phyloP scores from a whole-genome alignment of 768 basidiomycete genomes.

The Suillus luteus region DNA sequence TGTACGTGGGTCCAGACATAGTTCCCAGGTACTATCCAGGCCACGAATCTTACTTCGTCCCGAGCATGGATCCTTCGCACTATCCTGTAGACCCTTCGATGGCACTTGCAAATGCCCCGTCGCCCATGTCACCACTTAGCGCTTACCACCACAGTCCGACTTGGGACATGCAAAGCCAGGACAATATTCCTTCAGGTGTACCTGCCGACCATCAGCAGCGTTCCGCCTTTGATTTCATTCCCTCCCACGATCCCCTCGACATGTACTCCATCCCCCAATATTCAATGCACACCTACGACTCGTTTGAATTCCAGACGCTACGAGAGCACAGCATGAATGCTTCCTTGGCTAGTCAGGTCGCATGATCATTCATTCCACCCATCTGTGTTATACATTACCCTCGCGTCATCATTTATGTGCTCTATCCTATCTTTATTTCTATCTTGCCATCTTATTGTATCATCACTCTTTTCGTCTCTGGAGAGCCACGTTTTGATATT shows the following conservation, averaged over 20 bases:
- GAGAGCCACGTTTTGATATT: conserved; percentile 11
- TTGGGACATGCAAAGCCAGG: not conserved
- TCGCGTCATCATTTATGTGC: not conserved
- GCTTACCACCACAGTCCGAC: conserved; percentile 4
- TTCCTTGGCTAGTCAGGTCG: conserved; percentile 24
- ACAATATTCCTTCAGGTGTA: not conserved
- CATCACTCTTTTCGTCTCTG: conserved; percentile 1
- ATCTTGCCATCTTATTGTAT: conserved; percentile 29
- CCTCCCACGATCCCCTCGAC: conserved; percentile 22
- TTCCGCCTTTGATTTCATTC: conserved; percentile 23
- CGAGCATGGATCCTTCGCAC: conserved; percentile 18
- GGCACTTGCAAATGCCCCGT: conserved; percentile 14
- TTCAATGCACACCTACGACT: conserved; percentile 28
- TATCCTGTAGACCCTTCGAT: conserved; percentile 24
- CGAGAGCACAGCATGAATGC: conserved; percentile 28
- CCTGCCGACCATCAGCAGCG: conserved; percentile 7
- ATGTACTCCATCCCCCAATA: conserved; percentile 21
- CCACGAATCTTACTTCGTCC: conserved; percentile 10
- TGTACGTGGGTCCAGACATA: conserved; percentile 27
- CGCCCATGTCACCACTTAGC: not conserved
- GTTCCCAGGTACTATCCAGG: conserved; percentile 26
- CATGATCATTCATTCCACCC: conserved; percentile 16
- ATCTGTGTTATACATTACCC: conserved; percentile 7
- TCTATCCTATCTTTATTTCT: conserved; percentile 24
- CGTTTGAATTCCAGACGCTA: conserved; percentile 36